These are phyloP conservation scores for Anastatica hierochuntica DNA, from an alignment of 345 rosid species.

Conservation along the genomic window DNA sequence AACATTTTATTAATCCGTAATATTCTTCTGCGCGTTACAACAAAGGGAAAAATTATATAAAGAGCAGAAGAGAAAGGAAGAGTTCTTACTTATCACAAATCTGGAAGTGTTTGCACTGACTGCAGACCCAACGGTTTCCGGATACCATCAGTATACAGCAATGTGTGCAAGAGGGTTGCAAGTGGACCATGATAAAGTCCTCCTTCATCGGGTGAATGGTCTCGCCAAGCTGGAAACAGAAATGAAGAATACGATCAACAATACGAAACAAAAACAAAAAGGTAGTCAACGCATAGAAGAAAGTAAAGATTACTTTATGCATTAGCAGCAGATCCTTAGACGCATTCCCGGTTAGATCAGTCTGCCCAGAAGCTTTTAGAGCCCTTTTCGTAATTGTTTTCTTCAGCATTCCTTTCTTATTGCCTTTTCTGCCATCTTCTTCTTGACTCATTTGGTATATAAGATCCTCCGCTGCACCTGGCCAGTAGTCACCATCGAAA, in stretches of 20 bases:
- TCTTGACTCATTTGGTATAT: constrained; percentile 91
- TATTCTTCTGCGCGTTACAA: background rate
- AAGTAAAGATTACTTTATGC: constrained; percentile 65
- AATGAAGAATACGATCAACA: background rate
- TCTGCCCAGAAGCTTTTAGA: constrained; percentile 93
- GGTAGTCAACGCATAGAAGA: background rate
- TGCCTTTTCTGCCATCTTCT: constrained; percentile 90
- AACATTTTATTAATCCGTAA: constrained; percentile 1
- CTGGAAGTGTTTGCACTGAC: constrained; percentile 88
- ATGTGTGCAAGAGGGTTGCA: constrained; percentile 87
- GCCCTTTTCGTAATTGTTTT: constrained; percentile 94
- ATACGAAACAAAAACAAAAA: background rate
- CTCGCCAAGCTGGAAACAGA: constrained; percentile 84
- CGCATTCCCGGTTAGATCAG: constrained; percentile 88
- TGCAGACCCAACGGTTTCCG: constrained; percentile 89
- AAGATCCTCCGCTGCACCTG: constrained; percentile 98
- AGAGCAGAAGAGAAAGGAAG: constrained; percentile 12
- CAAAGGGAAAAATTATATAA: background rate
- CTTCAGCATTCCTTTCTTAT: constrained; percentile 80
- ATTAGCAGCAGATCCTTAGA: constrained; percentile 93
- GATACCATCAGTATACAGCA: constrained; percentile 90
- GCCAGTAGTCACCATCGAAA: constrained; percentile 99
- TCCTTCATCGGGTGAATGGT: constrained; percentile 99
- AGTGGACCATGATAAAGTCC: constrained; percentile 98
- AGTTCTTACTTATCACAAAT: constrained; percentile 80